phyloP scores from a whole-genome alignment of 805 yeast genomes.

The Candida maesae region DNA sequence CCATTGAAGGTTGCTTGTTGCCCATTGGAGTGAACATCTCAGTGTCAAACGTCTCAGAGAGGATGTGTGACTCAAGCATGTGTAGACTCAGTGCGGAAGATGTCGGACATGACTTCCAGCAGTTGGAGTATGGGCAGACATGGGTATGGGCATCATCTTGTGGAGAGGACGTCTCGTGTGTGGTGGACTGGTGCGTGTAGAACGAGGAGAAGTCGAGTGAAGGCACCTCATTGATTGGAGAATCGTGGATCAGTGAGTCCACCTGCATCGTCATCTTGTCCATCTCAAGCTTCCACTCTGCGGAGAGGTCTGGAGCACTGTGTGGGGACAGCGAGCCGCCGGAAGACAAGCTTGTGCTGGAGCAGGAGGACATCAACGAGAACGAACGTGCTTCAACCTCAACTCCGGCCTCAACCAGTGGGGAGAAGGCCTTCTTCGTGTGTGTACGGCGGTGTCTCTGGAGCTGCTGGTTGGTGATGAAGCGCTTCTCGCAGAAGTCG shows the following conservation, averaged over 20 bases:
- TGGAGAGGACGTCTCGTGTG: neutral
- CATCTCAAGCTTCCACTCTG: constrained; percentile 3
- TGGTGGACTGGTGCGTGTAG: too few species aligned
- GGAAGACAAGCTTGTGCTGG: neutral
- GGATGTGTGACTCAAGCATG: constrained; percentile 9
- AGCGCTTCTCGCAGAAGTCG: constrained; percentile 55
- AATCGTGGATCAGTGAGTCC: constrained; percentile 7
- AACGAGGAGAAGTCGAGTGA: constrained; percentile 3
- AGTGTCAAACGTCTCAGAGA: constrained; percentile 1
- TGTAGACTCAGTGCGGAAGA: constrained; percentile 8
- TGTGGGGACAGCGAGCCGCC: neutral
- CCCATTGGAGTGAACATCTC: neutral
- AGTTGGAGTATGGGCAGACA: constrained; percentile 4
- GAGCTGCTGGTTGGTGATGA: constrained; percentile 54
- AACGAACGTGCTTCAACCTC: too few species aligned
- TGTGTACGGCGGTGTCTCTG: constrained; percentile 60
- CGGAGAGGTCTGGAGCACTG: neutral
- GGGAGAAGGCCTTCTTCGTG: constrained; percentile 5
- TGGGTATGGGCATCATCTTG: constrained; percentile 1
- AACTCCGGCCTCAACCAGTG: too few species aligned
- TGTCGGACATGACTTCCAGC: too few species aligned
- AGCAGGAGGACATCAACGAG: neutral
- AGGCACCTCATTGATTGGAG: constrained; percentile 9
- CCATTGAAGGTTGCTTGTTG: neutral
- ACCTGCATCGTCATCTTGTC: constrained; percentile 12